Evolutionary conservation across 2,329 filamentous ascomycete genomes (phyloP).

Genomic region (Pyrenochaeta sp.): DNA sequence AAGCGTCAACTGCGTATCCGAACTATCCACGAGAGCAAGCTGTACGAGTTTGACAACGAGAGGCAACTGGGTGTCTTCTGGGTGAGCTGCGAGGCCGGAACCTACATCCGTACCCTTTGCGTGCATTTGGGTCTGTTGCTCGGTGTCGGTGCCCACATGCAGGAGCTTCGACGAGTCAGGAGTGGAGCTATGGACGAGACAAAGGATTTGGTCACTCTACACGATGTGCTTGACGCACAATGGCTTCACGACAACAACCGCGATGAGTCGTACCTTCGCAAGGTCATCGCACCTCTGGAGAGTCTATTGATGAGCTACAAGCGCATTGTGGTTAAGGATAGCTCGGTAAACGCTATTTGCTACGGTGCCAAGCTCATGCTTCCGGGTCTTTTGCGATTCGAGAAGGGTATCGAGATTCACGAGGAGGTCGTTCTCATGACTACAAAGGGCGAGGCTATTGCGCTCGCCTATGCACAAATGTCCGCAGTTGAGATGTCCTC

Average conservation of each 20-base stretch:
- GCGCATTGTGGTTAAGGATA: constrained; percentile 97
- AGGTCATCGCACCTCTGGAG: constrained; percentile 91
- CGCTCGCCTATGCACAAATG: constrained; percentile 96
- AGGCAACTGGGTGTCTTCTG: constrained; percentile 97
- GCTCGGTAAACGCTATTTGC: constrained; percentile 94
- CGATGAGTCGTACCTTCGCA: constrained; percentile 91
- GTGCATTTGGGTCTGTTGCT: constrained; percentile 83
- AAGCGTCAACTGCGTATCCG: constrained; percentile 98
- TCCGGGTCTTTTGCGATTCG: constrained; percentile 91
- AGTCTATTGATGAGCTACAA: constrained; percentile 93
- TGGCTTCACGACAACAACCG: constrained; percentile 95
- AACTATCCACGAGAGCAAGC: constrained; percentile 96
- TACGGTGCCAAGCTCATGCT: constrained; percentile 99
- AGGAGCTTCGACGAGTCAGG: constrained; percentile 92
- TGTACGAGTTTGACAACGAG: constrained; percentile 97
- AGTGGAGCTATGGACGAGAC: constrained; percentile 95
- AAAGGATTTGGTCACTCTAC: constrained; percentile 87
- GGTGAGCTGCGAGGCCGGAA: constrained; percentile 98
- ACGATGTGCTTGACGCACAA: constrained; percentile 95
- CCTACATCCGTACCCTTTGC: constrained; percentile 97
- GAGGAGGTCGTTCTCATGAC: constrained; percentile 99
- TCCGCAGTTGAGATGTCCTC: constrained; percentile 96
- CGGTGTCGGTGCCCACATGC: constrained; percentile 95
- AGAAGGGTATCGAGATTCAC: constrained; percentile 88
- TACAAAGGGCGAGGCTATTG: constrained; percentile 98